Evolutionary conservation across 139 green algal species (phyloP).

Genomic region (Mesotaenium endlicherianum): DNA sequence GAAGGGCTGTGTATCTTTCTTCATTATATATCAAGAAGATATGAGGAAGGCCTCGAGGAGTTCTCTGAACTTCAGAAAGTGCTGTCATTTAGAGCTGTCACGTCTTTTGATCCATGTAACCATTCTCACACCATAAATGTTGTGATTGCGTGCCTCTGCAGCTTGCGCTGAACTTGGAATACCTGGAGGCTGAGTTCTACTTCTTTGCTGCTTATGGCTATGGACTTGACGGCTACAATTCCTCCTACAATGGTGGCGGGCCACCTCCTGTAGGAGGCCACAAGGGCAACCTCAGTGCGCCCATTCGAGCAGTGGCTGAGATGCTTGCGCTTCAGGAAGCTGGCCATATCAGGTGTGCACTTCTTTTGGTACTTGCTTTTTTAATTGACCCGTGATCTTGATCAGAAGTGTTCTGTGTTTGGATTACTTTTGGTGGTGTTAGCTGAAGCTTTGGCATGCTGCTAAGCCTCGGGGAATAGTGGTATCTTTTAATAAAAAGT

Average conservation of each 20-base stretch:
- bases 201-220: slow-evolving; percentile 16
- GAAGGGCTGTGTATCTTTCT: too few species aligned
- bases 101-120: too few species aligned
- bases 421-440: background rate
- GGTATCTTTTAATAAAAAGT: too few species aligned
- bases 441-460: background rate
- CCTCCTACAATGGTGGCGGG: background rate
- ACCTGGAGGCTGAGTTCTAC: slow-evolving; percentile 21
- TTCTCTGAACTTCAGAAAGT: too few species aligned
- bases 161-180: slow-evolving; percentile 20
- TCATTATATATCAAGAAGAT: too few species aligned
- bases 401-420: background rate
- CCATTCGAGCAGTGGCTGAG: background rate
- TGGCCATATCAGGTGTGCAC: slow-evolving; percentile 9
- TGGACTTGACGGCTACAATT: background rate
- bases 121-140: too few species aligned
- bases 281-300: background rate
- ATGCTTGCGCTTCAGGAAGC: background rate
- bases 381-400: background rate
- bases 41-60: too few species aligned
- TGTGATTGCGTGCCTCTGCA: background rate
- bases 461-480: background rate
- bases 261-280: background rate
- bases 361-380: too few species aligned
- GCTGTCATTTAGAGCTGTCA: too few species aligned